Evolutionary conservation across 2,329 filamentous ascomycete species (phyloP).

Genomic region (Ophiocordyceps sinensis): DNA sequence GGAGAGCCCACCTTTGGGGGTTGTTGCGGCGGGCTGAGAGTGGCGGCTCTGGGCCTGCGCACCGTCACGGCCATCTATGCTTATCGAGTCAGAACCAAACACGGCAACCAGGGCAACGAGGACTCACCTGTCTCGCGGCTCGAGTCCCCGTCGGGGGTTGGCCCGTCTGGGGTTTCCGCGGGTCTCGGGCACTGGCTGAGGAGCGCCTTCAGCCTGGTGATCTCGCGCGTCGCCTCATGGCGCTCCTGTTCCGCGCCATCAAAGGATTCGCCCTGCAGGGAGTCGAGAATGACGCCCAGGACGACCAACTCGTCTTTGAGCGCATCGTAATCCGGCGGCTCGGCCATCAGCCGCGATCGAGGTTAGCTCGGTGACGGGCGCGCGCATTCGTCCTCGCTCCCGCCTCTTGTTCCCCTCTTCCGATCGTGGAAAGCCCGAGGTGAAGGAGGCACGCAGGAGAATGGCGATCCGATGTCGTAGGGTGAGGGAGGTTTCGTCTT

Average conservation of each 20-base stretch:
- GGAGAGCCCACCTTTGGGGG: no score
- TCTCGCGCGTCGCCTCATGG: conserved; percentile 11
- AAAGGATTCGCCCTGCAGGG: conserved; percentile 16
- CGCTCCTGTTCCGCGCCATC: conserved; percentile 17
- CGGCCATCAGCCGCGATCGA: conserved; percentile 6
- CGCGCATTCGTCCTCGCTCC: conserved; percentile 1
- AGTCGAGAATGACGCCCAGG: conserved; percentile 26
- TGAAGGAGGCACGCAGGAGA: background rate
- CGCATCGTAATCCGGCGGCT: conserved; percentile 9
- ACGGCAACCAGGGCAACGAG: no score
- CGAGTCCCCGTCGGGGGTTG: no score
- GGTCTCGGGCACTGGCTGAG: conserved; percentile 5
- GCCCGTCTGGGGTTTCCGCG: no score
- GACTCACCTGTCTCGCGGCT: no score
- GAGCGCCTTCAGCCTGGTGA: conserved; percentile 17
- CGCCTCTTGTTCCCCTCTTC: background rate
- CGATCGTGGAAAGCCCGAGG: no score
- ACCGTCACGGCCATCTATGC: no score
- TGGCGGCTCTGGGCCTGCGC: no score
- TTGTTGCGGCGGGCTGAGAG: no score
- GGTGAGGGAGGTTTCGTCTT: no score
- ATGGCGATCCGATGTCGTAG: background rate
- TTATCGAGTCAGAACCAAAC: no score
- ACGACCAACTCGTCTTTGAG: conserved; percentile 27
- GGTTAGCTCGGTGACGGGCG: conserved; percentile 3